Percentiles rank a stretch among this genome's conserved stretches.
Conservation (phyloP, 495 filamentous ascomycete species). For the Annulohypoxylon maeteangense region DNA sequence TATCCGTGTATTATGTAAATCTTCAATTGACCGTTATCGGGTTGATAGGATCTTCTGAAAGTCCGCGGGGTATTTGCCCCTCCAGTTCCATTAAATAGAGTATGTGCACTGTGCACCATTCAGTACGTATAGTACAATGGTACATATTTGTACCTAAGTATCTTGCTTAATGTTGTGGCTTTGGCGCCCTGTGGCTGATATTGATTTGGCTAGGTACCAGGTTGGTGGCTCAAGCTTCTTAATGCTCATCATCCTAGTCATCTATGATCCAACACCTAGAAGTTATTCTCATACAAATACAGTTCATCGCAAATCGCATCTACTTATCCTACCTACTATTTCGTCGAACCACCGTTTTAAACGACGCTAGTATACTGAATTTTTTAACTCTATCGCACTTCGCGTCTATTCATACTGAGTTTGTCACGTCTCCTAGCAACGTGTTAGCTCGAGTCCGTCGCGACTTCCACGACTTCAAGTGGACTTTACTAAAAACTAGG, state of each 20-base stretch:
- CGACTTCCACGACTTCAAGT: slow-evolving; percentile 7
- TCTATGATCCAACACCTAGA: neutral
- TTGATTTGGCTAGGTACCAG: neutral
- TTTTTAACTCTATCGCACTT: neutral
- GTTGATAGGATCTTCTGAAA: slow-evolving; percentile 31
- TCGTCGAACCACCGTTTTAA: neutral
- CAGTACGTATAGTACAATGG: neutral
- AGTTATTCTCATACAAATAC: neutral
- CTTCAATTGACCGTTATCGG: slow-evolving; percentile 12
- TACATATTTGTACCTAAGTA: neutral
- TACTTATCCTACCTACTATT: neutral
- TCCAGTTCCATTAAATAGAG: neutral
- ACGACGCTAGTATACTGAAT: neutral
- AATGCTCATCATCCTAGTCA: neutral
- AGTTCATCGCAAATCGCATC: neutral
- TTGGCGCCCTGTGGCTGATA: neutral
- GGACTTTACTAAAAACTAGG: slow-evolving; percentile 30
- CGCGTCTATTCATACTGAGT: neutral
- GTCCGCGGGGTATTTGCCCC: slow-evolving; percentile 26
- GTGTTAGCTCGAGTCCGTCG: slow-evolving; percentile 21
- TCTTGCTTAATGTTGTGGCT: neutral
- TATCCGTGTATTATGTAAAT: slow-evolving; percentile 16
- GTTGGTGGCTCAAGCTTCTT: slow-evolving; percentile 4
- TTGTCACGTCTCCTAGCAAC: slow-evolving; percentile 2
- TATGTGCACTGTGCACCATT: neutral